Percentiles rank a stretch among this genome's conserved stretches.
Conservation (phyloP, 208 protist genomes). For the Acanthamoeba triangularis region DNA sequence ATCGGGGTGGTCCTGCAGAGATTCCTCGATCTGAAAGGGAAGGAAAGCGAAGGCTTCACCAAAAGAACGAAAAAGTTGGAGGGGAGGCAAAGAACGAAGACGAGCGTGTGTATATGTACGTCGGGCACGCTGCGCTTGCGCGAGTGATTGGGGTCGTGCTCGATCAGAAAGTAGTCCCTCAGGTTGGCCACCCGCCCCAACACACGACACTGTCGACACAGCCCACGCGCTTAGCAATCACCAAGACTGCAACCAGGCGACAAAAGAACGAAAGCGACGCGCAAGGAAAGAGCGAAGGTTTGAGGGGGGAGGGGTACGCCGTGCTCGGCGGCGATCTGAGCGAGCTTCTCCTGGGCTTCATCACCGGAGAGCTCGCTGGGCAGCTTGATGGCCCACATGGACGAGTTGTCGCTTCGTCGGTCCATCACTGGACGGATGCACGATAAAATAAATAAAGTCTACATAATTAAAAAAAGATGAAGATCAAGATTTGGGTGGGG, state of each 20-base stretch:
- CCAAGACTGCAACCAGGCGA: not conserved
- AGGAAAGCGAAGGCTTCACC: not conserved
- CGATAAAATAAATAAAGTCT: not conserved
- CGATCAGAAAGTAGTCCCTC: conserved; percentile 6
- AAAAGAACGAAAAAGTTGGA: not conserved
- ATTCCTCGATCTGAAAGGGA: not conserved
- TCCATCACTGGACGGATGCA: not conserved
- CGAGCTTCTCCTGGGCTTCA: not conserved
- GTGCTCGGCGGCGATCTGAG: not conserved
- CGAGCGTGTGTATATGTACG: no score
- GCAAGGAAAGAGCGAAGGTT: not conserved
- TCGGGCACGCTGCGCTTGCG: conserved; percentile 19
- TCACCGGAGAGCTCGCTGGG: not conserved
- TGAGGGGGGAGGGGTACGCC: not conserved
- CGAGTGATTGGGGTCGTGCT: conserved; percentile 7
- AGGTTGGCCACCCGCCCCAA: not conserved
- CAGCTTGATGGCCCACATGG: conserved; percentile 25
- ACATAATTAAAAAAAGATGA: no score
- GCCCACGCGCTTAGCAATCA: not conserved
- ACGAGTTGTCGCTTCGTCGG: not conserved
- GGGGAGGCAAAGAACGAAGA: not conserved
- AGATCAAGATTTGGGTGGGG: not conserved
- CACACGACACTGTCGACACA: not conserved
- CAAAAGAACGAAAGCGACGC: not conserved
- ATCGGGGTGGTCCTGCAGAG: not conserved